These are phyloP conservation scores for Cryptosporidium canis DNA, from an alignment of 169 alveolate genomes.

Conservation along the genomic window DNA sequence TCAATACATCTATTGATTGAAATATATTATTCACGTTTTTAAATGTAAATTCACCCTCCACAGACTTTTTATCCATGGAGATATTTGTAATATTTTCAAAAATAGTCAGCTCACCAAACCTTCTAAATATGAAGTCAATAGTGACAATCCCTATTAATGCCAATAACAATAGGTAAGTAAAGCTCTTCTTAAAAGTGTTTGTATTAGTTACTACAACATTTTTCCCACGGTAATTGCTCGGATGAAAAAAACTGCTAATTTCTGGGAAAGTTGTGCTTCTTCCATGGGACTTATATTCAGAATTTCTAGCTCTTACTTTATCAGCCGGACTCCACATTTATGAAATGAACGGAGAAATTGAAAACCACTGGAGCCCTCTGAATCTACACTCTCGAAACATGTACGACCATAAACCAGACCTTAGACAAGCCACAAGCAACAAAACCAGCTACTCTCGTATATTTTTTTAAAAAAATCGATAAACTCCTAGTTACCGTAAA, in stretches of 20 bases:
- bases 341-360: not conserved
- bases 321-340: not conserved
- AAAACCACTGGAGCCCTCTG: no score
- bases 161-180: conserved; percentile 19
- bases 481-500: no score
- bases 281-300: conserved; percentile 20
- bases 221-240: not conserved
- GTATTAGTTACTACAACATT: conserved; percentile 31
- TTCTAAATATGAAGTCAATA: conserved; percentile 31
- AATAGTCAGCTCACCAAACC: conserved; percentile 17
- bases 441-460: no score
- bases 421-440: no score
- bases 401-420: no score
- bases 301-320: not conserved
- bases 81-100: not conserved
- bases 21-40: conserved; percentile 1
- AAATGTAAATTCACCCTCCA: conserved; percentile 31
- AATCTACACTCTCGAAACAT: no score
- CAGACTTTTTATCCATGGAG: not conserved
- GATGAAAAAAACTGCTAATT: not conserved
- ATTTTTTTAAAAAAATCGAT: no score
- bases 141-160: conserved; percentile 9
- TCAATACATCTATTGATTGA: not conserved
- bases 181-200: conserved; percentile 36
- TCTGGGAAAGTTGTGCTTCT: conserved; percentile 61